Evolutionary conservation across 2,329 filamentous ascomycete species (phyloP), one percentile per base, ranked within the genome.

Genomic region (Apiospora pterosperma): DNA sequence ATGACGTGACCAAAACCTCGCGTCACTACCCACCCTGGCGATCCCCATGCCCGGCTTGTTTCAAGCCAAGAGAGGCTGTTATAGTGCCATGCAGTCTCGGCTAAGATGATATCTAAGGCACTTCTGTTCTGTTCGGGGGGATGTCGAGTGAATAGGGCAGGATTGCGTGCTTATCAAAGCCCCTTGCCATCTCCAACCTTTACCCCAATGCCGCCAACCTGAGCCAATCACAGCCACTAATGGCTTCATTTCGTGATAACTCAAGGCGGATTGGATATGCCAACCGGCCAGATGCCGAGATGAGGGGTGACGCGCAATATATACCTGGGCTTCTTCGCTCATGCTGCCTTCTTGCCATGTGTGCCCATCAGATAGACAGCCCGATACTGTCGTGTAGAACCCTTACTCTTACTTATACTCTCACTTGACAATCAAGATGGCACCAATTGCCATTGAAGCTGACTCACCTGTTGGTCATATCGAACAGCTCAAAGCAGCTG

Each of bases 401-500:
- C 28, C 4, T 55, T n/a, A 28, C 28, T 21, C 28, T n/a, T n/a
- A 31, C 48, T 55, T 55, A 28, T n/a, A 28, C 28, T 21, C 28
- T n/a, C 16, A 31, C 48, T 55, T 55, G 48, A 55, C 28, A 34
- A 16, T 8, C 62, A 63, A 21, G 59, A 75, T 74, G 72, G 70
- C 72, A 65, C 73, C 73, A 28, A 68, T 65, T 65, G 72, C 73
- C 31, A 61, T 74, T 63, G 70, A 70, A 58, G 31, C 65, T 21
- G 66, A 67, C 34, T 64, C 66, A 3, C 67, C 69, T 8, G 67
- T 62, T 38, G 70, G 72, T 48, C 36, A 63, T 16, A 63, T 71
- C 48, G 68, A 68, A 59, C 67, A 63, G 62, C 63, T 72, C 19
- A 75, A 75, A 65, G 48, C 67, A 8, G 65, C 65, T 23, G 65